Evolutionary conservation across 768 basidiomycete genomes (phyloP).

Genomic region (Hericium rajendrae): DNA sequence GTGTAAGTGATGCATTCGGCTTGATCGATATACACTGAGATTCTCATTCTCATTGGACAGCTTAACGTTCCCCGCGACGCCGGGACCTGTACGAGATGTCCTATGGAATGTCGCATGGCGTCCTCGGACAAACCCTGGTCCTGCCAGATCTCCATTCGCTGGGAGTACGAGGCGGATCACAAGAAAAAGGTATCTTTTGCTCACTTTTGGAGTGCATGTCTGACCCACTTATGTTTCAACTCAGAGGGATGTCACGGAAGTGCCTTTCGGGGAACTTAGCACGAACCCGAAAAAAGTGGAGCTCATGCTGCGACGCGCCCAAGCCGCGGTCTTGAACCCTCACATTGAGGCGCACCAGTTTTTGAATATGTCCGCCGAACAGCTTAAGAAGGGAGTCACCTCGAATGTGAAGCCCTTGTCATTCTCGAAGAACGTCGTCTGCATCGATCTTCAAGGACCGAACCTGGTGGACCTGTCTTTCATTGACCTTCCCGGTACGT

Average conservation of each 20-base stretch:
- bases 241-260: slow-evolving; percentile 17
- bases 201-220: too few relatives aligned
- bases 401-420: not conserved
- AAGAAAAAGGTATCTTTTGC: slow-evolving; percentile 1
- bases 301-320: slow-evolving; percentile 47
- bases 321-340: slow-evolving; percentile 47
- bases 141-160: slow-evolving; percentile 34
- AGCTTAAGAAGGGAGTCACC: not conserved
- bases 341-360: slow-evolving; percentile 20
- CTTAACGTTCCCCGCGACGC: slow-evolving; percentile 36
- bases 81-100: slow-evolving; percentile 29
- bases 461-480: slow-evolving; percentile 19
- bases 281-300: slow-evolving; percentile 38
- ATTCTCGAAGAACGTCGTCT: slow-evolving; percentile 21
- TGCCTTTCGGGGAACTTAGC: slow-evolving; percentile 33
- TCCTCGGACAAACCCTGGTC: slow-evolving; percentile 11
- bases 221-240: not conserved
- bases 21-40: not conserved
- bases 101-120: slow-evolving; percentile 5
- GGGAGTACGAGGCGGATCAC: slow-evolving; percentile 28
- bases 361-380: slow-evolving; percentile 2
- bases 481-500: slow-evolving; percentile 20
- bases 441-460: slow-evolving; percentile 18
- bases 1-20: not conserved
- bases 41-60: slow-evolving; percentile 11